Percentiles rank a stretch among this genome's conserved stretches.
Conservation (phyloP, 192 early-diverging fungal genomes). For the Backusella luteola region DNA sequence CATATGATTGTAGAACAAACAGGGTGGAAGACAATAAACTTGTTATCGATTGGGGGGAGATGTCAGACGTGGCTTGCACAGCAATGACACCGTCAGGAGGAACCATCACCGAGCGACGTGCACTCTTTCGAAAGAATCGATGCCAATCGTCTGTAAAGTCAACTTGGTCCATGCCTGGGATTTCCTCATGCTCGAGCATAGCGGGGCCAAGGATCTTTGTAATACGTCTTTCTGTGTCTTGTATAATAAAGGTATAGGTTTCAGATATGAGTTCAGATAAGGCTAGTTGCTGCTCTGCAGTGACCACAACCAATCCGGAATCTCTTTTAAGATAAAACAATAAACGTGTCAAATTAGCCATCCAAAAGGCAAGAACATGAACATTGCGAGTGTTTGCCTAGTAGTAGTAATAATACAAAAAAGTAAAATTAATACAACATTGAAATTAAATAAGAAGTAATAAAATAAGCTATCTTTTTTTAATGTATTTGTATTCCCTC, state of each 20-base stretch:
- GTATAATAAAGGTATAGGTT: constrained; percentile 61
- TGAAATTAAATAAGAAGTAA: background rate
- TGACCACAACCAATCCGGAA: constrained; percentile 62
- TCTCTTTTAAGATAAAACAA: constrained; percentile 90
- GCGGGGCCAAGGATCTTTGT: constrained; percentile 60
- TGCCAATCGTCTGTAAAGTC: constrained; percentile 61
- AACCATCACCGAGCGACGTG: background rate
- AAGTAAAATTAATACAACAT: background rate
- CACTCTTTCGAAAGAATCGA: constrained; percentile 46
- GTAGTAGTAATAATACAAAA: background rate
- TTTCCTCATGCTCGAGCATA: constrained; percentile 70
- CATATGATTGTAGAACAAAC: constrained; percentile 66
- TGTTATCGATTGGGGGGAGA: constrained; percentile 73
- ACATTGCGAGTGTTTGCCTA: constrained; percentile 56
- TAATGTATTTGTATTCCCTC: background rate
- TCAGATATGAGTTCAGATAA: constrained; percentile 81
- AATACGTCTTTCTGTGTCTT: constrained; percentile 64
- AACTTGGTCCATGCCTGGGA: constrained; percentile 67
- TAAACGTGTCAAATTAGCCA: constrained; percentile 79
- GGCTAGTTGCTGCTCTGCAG: constrained; percentile 68
- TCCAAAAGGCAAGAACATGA: constrained; percentile 76
- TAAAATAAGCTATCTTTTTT: constrained; percentile 1
- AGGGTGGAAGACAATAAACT: constrained; percentile 69
- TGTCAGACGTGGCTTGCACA: background rate
- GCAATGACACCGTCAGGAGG: background rate